A percentile compares a stretch with the other conserved stretches of the same genome.
Evolutionary conservation across 176 grass and related monocot genomes (phyloP).

Genomic region (Eleusine indica): DNA sequence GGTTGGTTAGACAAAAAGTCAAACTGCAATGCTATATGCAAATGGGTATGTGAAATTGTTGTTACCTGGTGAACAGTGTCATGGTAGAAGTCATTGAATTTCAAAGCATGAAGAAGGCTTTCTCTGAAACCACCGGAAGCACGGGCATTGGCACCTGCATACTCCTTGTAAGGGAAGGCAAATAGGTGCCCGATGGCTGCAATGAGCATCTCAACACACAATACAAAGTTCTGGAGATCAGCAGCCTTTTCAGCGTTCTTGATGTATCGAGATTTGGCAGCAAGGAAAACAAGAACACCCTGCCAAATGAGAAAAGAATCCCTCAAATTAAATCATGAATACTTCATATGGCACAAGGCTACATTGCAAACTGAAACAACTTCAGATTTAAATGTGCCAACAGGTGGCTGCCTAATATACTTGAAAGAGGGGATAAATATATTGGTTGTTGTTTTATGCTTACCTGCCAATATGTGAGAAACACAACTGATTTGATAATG

Average conservation of each 20-base stretch:
- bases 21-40: not conserved
- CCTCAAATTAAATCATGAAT: slow-evolving; percentile 12
- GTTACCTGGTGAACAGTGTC: slow-evolving; percentile 98
- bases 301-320: slow-evolving; percentile 31
- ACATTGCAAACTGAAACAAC: slow-evolving; percentile 3
- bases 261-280: slow-evolving; percentile 88
- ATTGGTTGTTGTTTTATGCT: not conserved
- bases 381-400: not conserved
- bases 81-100: slow-evolving; percentile 98
- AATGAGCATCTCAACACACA: slow-evolving; percentile 97
- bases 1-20: not conserved
- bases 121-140: slow-evolving; percentile 69
- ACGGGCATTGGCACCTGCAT: slow-evolving; percentile 82
- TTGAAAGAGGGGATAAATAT: not conserved
- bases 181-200: slow-evolving; percentile 79
- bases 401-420: not conserved
- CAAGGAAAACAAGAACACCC: slow-evolving; percentile 97
- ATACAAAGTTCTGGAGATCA: slow-evolving; percentile 83
- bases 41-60: not conserved
- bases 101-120: slow-evolving; percentile 84
- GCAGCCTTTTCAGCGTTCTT: slow-evolving; percentile 86
- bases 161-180: slow-evolving; percentile 96
- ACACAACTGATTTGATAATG: slow-evolving; percentile 97
- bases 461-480: slow-evolving; percentile 99
- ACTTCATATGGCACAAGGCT: not conserved